Percentiles rank a stretch among this genome's conserved stretches.
Conservation (phyloP, 441 rosid genomes). For the Metrosideros polymorpha region DNA sequence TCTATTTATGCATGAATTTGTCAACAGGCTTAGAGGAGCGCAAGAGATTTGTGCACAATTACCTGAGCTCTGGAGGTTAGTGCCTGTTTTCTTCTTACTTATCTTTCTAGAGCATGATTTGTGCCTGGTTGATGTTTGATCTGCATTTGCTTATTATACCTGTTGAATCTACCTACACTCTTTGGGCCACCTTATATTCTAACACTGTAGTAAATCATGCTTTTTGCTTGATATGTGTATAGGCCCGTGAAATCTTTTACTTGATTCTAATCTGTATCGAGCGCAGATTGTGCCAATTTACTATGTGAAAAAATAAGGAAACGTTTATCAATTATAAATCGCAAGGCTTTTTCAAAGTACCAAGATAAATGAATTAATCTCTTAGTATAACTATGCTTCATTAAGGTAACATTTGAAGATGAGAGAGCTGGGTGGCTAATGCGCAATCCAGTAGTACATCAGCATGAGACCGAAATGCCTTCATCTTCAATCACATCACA, state of each 20-base stretch:
- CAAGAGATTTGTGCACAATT: conserved; percentile 41
- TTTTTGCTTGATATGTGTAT: neutral
- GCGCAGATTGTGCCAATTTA: neutral
- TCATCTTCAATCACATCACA: neutral
- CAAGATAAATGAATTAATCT: neutral
- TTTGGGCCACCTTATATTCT: neutral
- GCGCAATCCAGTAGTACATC: neutral
- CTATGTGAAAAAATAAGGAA: neutral
- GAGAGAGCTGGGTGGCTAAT: neutral
- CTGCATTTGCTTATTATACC: neutral
- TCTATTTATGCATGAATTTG: neutral
- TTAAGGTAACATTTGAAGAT: neutral
- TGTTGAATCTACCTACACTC: neutral
- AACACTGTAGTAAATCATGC: neutral
- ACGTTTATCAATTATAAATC: neutral
- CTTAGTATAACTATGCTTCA: neutral
- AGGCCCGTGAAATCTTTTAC: neutral
- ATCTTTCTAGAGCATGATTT: neutral
- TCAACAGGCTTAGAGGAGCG: conserved; percentile 61
- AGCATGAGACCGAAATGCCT: neutral
- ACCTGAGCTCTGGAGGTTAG: conserved; percentile 59
- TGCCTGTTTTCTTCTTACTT: neutral
- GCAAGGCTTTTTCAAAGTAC: neutral
- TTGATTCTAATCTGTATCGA: neutral
- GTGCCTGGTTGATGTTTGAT: neutral